These are phyloP conservation scores for Sphagnum magellanicum DNA, from an alignment of 228 moss, liverwort and hornwort genomes.

Conservation along the genomic window DNA sequence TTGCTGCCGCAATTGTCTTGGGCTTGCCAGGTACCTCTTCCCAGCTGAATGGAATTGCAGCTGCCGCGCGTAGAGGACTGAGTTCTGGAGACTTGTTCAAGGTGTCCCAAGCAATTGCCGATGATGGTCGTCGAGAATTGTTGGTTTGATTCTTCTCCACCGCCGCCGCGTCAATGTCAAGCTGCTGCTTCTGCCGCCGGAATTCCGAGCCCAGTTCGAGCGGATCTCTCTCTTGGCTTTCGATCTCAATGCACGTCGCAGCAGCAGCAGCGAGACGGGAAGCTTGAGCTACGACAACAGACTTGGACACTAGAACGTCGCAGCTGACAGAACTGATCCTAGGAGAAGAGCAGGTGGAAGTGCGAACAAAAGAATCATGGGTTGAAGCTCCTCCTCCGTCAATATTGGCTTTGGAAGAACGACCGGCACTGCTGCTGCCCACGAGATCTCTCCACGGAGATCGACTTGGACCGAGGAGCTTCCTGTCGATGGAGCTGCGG, in stretches of 20 bases:
- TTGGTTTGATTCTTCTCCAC: neutral
- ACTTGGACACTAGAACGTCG: no score
- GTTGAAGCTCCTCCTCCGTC: conserved; percentile 7
- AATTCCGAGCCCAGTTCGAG: neutral
- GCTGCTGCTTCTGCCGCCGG: neutral
- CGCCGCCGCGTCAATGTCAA: neutral
- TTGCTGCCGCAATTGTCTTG: conserved; percentile 45
- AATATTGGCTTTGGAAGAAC: neutral
- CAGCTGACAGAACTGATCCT: no score
- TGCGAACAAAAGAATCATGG: conserved; percentile 6
- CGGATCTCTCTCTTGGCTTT: conserved; percentile 1
- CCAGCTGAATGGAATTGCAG: conserved; percentile 63
- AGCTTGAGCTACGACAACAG: conserved; percentile 3
- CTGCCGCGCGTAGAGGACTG: conserved; percentile 14
- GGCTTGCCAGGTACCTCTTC: conserved; percentile 77
- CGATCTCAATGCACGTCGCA: neutral
- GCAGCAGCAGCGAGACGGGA: neutral
- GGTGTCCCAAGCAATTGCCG: neutral
- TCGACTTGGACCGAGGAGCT: conserved; percentile 8
- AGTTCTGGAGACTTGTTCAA: conserved; percentile 18
- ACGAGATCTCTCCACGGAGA: conserved; percentile 17
- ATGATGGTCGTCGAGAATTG: neutral
- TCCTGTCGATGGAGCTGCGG: conserved; percentile 19
- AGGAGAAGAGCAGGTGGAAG: no score
- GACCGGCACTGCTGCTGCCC: neutral